A percentile compares a stretch with the other conserved stretches of the same genome.
Evolutionary conservation across 73 alveolate genomes (phyloP).

Genomic region (Stentor coeruleus): DNA sequence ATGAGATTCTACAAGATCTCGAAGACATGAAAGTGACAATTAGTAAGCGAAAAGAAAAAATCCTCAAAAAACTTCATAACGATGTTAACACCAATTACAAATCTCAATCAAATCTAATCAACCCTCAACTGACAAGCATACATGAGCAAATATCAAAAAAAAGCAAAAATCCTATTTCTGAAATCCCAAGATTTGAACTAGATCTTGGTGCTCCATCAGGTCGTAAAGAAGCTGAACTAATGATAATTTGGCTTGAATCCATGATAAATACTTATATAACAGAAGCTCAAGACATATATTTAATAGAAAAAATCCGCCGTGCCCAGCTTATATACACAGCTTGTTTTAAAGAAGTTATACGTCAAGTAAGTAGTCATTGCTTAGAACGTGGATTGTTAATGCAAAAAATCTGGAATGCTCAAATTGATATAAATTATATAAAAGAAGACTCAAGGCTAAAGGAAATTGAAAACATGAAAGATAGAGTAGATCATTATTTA

Average conservation of each 20-base stretch:
- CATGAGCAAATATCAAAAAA: background rate
- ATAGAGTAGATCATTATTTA: too few relatives aligned
- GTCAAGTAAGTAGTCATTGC: conserved; percentile 48
- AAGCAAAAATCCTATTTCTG: background rate
- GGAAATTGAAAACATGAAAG: too few relatives aligned
- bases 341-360: conserved; percentile 37
- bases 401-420: conserved; percentile 42
- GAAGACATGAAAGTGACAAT: background rate
- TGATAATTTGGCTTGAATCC: conserved; percentile 22
- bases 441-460: background rate
- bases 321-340: conserved; percentile 43
- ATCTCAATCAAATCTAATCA: background rate
- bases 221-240: conserved; percentile 30
- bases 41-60: background rate
- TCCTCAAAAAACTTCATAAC: background rate
- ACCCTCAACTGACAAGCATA: background rate
- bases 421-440: background rate
- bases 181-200: background rate
- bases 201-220: conserved; percentile 27
- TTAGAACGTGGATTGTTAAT: conserved; percentile 41
- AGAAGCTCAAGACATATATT: background rate
- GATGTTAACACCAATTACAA: background rate
- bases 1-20: background rate
- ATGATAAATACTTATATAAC: conserved; percentile 26
- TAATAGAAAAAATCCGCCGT: background rate